These are phyloP conservation scores for Penicillium sp. DNA, from an alignment of 2,329 filamentous ascomycete genomes.

Conservation along the genomic window DNA sequence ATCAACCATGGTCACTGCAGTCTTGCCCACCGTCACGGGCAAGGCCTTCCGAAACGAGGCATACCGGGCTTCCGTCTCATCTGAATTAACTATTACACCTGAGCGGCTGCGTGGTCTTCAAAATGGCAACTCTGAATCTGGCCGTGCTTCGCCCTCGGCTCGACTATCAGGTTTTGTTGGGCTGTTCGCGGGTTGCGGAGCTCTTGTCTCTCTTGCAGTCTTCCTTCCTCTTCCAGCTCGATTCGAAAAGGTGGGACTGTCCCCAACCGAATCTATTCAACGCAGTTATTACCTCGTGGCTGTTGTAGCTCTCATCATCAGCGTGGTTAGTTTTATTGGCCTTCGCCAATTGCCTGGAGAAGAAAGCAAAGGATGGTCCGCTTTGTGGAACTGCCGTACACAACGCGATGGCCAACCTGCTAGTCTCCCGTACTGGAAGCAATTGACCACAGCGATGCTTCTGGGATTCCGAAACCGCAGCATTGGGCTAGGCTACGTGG, in stretches of 20 bases:
- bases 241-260: conserved; percentile 72
- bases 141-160: conserved; percentile 48
- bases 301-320: conserved; percentile 68
- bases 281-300: conserved; percentile 89
- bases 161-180: conserved; percentile 86
- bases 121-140: conserved; percentile 2
- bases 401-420: conserved; percentile 3
- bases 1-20: conserved; percentile 97
- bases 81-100: conserved; percentile 61
- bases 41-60: conserved; percentile 42
- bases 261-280: conserved; percentile 71
- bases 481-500: conserved; percentile 85
- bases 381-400: conserved; percentile 41
- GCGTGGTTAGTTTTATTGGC: conserved; percentile 75
- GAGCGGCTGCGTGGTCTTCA: conserved; percentile 39
- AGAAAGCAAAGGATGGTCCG: conserved; percentile 70
- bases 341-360: conserved; percentile 69
- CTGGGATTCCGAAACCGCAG: conserved; percentile 73
- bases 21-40: conserved; percentile 70
- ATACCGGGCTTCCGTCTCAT: conserved; percentile 55
- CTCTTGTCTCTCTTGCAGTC: conserved; percentile 74
- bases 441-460: conserved; percentile 63
- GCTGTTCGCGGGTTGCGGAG: conserved; percentile 87
- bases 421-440: conserved; percentile 44
- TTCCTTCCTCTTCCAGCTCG: conserved; percentile 86